A percentile compares a stretch with the other conserved stretches of the same genome.
Evolutionary conservation across 805 yeast genomes (phyloP).

Genomic region (Peterozyma xylosa): DNA sequence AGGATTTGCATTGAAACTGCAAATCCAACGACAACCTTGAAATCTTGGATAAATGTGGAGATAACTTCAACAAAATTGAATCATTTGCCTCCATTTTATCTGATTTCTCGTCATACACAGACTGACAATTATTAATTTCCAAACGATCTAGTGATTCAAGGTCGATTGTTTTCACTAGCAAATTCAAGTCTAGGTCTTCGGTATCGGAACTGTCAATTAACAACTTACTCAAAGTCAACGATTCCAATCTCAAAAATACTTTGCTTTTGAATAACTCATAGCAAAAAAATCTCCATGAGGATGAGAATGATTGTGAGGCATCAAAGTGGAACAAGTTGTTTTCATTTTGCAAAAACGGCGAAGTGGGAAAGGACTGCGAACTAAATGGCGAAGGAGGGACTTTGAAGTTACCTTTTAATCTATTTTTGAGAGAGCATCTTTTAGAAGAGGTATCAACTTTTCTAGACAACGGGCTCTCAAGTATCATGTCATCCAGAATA

Average conservation of each 20-base stretch:
- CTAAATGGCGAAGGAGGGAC: not conserved
- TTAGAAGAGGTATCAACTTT: not conserved
- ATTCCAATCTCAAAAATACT: not conserved
- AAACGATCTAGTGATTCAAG: not conserved
- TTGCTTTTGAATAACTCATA: not conserved
- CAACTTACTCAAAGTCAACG: slow-evolving; percentile 6
- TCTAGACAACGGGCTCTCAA: too few relatives aligned
- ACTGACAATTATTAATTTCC: slow-evolving; percentile 5
- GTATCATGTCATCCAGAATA: not conserved
- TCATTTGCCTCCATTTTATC: not conserved
- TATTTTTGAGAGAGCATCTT: not conserved
- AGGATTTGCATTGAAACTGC: slow-evolving; percentile 2
- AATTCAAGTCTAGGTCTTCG: not conserved
- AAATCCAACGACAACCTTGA: slow-evolving; percentile 6
- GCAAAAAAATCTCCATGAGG: not conserved
- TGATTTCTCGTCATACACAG: slow-evolving; percentile 1
- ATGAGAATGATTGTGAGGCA: not conserved
- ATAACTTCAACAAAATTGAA: slow-evolving; percentile 1
- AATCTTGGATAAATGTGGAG: not conserved
- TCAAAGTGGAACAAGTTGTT: not conserved
- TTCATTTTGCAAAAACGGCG: too few relatives aligned
- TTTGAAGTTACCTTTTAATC: not conserved
- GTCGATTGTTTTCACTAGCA: not conserved
- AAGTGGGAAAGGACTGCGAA: too few relatives aligned
- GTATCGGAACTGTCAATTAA: not conserved